Conservation (phyloP, 2,329 filamentous ascomycete genomes). For the Trichophyton simii region DNA sequence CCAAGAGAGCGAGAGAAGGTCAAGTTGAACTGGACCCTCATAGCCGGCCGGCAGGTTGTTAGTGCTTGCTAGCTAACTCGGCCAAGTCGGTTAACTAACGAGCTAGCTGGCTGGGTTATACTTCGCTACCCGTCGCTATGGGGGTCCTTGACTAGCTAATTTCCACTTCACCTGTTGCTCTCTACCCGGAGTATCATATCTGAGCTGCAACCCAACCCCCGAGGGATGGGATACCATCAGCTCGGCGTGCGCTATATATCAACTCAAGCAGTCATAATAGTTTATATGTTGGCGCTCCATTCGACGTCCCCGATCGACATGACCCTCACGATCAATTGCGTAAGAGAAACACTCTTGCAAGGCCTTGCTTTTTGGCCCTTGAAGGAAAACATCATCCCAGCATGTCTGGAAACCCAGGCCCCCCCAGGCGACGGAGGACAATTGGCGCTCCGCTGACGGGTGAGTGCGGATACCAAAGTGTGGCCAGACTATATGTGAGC, state of each 20-base stretch:
- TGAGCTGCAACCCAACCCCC: neutral
- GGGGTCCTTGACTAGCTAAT: too few relatives aligned
- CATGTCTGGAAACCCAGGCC: neutral
- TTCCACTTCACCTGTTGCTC: too few relatives aligned
- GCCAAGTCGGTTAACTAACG: too few relatives aligned
- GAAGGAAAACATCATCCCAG: neutral
- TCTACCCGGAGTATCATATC: neutral
- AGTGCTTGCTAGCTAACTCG: too few relatives aligned
- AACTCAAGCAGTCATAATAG: too few relatives aligned
- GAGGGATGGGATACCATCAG: too few relatives aligned
- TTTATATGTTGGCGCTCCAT: neutral
- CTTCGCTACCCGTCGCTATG: too few relatives aligned
- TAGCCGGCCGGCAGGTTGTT: too few relatives aligned
- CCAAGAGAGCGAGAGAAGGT: too few relatives aligned
- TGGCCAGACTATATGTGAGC: neutral
- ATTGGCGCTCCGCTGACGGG: neutral
- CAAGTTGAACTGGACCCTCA: too few relatives aligned
- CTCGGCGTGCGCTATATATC: too few relatives aligned
- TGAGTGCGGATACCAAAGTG: neutral
- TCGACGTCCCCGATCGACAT: neutral
- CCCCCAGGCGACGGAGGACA: neutral
- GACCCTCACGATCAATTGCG: neutral
- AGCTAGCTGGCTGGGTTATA: too few relatives aligned
- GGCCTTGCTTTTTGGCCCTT: neutral
- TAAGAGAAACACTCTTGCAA: neutral